Evolutionary conservation across 148 eudicot genomes (phyloP).

Genomic region (Rhododendron simsii): DNA sequence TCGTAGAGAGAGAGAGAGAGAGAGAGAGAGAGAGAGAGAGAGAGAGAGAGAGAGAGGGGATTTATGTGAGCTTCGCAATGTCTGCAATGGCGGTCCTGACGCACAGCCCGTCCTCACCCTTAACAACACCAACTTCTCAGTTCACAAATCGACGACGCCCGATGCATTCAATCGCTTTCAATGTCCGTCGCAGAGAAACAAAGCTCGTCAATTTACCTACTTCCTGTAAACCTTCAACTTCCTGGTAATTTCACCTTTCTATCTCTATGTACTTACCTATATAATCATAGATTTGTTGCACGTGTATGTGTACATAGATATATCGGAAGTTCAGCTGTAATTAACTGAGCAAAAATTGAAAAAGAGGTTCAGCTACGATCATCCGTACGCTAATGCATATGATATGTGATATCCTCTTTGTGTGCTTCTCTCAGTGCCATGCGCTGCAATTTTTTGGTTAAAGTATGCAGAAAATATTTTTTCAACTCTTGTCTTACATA

Average conservation of each 20-base stretch:
- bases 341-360: not conserved
- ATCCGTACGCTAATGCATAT: not conserved
- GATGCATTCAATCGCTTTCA: not conserved
- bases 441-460: not conserved
- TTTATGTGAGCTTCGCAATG: not conserved
- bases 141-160: not conserved
- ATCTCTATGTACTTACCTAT: not conserved
- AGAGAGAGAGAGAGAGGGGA: not conserved
- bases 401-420: not conserved
- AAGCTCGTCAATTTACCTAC: not conserved
- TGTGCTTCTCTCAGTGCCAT: not conserved
- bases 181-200: not conserved
- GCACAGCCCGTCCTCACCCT: not conserved
- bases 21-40: not conserved
- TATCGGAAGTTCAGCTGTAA: not conserved
- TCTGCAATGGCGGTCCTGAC: constrained; percentile 18
- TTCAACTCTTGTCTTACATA: not conserved
- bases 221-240: not conserved
- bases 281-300: not conserved
- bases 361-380: not conserved
- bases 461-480: not conserved
- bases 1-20: not conserved
- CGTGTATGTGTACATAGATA: not conserved
- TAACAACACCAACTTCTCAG: not conserved
- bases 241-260: constrained; percentile 2